Evolutionary conservation across 1,284 basidiomycete species (phyloP).

Genomic region (Sporisorium graminicola): DNA sequence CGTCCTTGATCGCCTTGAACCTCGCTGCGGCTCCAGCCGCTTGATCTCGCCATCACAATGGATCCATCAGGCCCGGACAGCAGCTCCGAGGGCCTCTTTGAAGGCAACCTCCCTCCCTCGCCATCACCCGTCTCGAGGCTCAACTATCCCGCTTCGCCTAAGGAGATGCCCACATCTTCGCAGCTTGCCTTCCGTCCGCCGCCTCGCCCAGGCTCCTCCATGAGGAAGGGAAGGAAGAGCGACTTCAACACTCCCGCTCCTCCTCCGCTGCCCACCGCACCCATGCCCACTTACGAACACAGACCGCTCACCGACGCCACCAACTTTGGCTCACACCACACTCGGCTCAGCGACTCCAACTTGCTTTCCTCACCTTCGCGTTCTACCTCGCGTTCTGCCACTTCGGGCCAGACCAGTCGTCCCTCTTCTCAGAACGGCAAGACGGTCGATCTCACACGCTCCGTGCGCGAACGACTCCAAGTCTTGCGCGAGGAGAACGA

Average conservation of each 20-base stretch:
- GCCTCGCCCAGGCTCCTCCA: constrained; percentile 51
- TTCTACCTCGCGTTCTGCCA: constrained; percentile 4
- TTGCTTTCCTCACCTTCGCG: constrained; percentile 29
- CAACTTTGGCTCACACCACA: constrained; percentile 35
- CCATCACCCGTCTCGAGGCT: constrained; percentile 44
- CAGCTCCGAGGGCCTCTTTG: constrained; percentile 52
- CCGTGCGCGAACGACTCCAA: constrained; percentile 46
- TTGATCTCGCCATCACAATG: constrained; percentile 13
- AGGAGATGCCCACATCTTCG: constrained; percentile 38
- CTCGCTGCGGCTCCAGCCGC: constrained; percentile 28
- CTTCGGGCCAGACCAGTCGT: constrained; percentile 7
- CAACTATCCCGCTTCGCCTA: constrained; percentile 41
- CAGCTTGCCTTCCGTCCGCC: constrained; percentile 51
- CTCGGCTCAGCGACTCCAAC: constrained; percentile 16
- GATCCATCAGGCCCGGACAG: constrained; percentile 38
- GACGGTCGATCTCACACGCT: constrained; percentile 38
- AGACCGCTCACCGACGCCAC: constrained; percentile 33
- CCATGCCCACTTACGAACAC: constrained; percentile 29
- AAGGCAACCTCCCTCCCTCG: constrained; percentile 46
- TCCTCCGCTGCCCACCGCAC: constrained; percentile 41
- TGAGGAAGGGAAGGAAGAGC: constrained; percentile 53
- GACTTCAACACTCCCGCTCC: constrained; percentile 52
- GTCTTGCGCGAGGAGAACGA: constrained; percentile 52
- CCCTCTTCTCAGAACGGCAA: constrained; percentile 30
- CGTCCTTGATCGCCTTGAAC: not conserved